phyloP scores from a whole-genome alignment of 495 filamentous ascomycete genomes.

The Hypoxylon subgilvum region DNA sequence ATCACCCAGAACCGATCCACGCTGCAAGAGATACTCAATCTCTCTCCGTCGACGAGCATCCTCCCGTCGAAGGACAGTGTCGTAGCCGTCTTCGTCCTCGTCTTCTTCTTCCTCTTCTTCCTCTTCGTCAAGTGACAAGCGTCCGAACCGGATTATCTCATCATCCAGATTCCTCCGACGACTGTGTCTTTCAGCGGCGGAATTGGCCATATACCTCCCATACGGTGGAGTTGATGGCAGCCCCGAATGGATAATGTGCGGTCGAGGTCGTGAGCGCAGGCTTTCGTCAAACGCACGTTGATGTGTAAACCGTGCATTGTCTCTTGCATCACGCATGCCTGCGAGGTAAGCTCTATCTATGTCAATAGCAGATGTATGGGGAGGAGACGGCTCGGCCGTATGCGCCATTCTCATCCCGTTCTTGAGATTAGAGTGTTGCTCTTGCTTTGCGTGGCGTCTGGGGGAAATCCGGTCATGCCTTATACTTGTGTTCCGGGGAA shows the following conservation, averaged over 20 bases:
- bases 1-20: conserved; percentile 23
- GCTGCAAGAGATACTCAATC: conserved; percentile 15
- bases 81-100: conserved; percentile 8
- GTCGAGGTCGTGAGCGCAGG: conserved; percentile 3
- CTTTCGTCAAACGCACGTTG: conserved; percentile 9
- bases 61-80: neutral
- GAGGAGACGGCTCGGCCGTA: neutral
- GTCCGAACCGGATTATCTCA: conserved; percentile 4
- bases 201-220: neutral
- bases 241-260: conserved; percentile 5
- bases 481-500: neutral
- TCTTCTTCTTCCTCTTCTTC: too few species aligned
- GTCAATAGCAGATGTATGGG: neutral
- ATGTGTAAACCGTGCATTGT: conserved; percentile 8
- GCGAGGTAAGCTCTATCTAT: conserved; percentile 22
- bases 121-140: conserved; percentile 24
- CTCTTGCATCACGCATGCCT: conserved; percentile 15
- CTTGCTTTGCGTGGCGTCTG: neutral
- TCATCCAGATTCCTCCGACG: conserved; percentile 1
- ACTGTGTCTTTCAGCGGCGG: neutral
- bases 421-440: neutral
- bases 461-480: neutral
- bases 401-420: neutral
- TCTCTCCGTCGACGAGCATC: conserved; percentile 17
- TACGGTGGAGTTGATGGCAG: neutral